phyloP scores from a whole-genome alignment of 768 basidiomycete genomes.

The Coprinellus aureogranulatus region DNA sequence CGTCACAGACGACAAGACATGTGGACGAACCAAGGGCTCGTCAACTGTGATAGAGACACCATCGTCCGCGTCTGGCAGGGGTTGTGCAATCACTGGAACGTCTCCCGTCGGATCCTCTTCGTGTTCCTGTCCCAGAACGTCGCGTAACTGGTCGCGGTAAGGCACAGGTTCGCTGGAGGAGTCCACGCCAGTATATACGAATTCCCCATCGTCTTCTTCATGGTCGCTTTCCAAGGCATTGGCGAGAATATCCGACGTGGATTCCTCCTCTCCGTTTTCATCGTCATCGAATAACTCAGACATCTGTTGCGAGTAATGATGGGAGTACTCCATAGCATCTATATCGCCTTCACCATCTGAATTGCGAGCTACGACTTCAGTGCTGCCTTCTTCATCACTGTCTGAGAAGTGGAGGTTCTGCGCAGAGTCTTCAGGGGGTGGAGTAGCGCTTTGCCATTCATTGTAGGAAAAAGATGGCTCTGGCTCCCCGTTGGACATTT shows the following conservation, averaged over 20 bases:
- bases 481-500: slow-evolving; percentile 4
- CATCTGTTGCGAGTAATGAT: slow-evolving; percentile 67
- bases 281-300: slow-evolving; percentile 59
- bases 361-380: slow-evolving; percentile 25
- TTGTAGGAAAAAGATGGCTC: background rate
- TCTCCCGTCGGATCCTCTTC: slow-evolving; percentile 47
- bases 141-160: slow-evolving; percentile 68
- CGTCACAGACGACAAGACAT: slow-evolving; percentile 3
- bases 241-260: slow-evolving; percentile 8
- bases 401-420: slow-evolving; percentile 34
- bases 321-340: slow-evolving; percentile 54
- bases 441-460: background rate
- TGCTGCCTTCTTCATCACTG: slow-evolving; percentile 35
- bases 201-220: slow-evolving; percentile 54
- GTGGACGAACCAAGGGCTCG: slow-evolving; percentile 26
- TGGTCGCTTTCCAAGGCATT: slow-evolving; percentile 22
- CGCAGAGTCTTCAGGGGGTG: slow-evolving; percentile 1
- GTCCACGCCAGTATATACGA: slow-evolving; percentile 74
- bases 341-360: slow-evolving; percentile 16
- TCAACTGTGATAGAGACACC: slow-evolving; percentile 16
- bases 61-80: slow-evolving; percentile 27
- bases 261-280: slow-evolving; percentile 31
- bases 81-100: slow-evolving; percentile 41
- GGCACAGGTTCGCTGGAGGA: slow-evolving; percentile 44
- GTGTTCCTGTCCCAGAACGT: slow-evolving; percentile 67